These are phyloP conservation scores for Symbiodinium pilosum DNA, from an alignment of 73 alveolate genomes.

Conservation along the genomic window DNA sequence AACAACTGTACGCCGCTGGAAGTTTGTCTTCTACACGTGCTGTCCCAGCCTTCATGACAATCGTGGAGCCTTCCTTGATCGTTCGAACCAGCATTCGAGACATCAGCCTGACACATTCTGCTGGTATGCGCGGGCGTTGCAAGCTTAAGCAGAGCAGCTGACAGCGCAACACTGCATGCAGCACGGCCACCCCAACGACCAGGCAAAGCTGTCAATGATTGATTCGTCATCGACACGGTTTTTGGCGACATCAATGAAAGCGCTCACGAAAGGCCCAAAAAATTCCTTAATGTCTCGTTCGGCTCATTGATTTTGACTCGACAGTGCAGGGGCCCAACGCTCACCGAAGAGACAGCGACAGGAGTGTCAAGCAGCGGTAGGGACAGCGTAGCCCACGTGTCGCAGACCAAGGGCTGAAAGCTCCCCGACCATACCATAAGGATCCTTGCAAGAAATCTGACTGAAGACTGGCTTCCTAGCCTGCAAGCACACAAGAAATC, in stretches of 20 bases:
- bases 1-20: not conserved
- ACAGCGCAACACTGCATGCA: no score
- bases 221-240: not conserved
- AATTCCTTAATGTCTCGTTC: not conserved
- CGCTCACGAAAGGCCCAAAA: conserved; percentile 61
- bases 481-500: no score
- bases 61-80: conserved; percentile 91
- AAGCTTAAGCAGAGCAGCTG: no score
- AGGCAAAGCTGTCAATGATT: conserved; percentile 36
- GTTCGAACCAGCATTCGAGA: conserved; percentile 33
- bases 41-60: conserved; percentile 23
- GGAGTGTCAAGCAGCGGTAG: not conserved
- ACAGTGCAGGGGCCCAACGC: not conserved
- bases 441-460: conserved; percentile 28
- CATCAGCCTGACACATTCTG: not conserved
- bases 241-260: conserved; percentile 17
- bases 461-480: no score
- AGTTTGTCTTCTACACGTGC: no score
- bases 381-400: conserved; percentile 79
- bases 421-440: conserved; percentile 57
- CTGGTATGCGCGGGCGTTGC: no score
- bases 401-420: conserved; percentile 76
- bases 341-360: not conserved
- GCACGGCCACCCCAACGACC: conserved; percentile 59
- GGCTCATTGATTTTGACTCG: no score